A percentile compares a stretch with the other conserved stretches of the same genome.
phyloP scores from a whole-genome alignment of 2,329 filamentous ascomycete species.

The Colletotrichum destructivum region DNA sequence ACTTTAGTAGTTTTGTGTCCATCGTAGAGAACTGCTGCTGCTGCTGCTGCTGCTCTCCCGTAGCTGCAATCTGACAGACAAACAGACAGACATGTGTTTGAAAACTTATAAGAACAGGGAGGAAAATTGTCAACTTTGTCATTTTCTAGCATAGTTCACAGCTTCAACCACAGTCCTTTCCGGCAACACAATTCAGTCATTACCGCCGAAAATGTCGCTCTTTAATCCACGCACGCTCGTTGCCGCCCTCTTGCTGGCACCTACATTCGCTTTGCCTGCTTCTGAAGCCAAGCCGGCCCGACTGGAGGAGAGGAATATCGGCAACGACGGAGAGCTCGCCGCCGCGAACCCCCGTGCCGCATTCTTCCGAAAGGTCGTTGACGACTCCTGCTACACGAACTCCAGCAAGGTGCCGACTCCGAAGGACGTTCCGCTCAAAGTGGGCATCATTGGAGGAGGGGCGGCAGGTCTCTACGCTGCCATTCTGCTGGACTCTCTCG shows the following conservation, averaged over 20 bases:
- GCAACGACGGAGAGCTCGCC: slow-evolving; percentile 42
- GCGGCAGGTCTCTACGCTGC: slow-evolving; percentile 54
- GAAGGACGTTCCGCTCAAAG: slow-evolving; percentile 43
- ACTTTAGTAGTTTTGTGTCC: not conserved
- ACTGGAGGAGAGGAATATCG: slow-evolving; percentile 26
- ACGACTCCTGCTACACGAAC: slow-evolving; percentile 40
- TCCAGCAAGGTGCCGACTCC: slow-evolving; percentile 36
- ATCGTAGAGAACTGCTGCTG: not conserved
- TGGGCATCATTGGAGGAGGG: slow-evolving; percentile 57
- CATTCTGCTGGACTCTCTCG: slow-evolving; percentile 51
- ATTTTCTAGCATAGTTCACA: no score
- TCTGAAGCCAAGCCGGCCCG: slow-evolving; percentile 1
- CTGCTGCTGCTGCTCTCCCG: not conserved
- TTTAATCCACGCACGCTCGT: slow-evolving; percentile 30
- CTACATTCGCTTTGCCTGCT: slow-evolving; percentile 38
- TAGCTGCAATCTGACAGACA: no score
- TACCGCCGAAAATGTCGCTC: slow-evolving; percentile 34
- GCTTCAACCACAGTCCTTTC: not conserved
- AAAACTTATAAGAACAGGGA: not conserved
- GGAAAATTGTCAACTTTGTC: not conserved
- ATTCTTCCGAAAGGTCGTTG: slow-evolving; percentile 42
- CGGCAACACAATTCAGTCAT: slow-evolving; percentile 8
- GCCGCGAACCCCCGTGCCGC: slow-evolving; percentile 43
- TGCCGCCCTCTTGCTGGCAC: slow-evolving; percentile 39
- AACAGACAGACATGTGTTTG: no score